Evolutionary conservation across 441 rosid species (phyloP), one percentile per base, ranked within the genome.

Genomic region (Jatropha podagrica): DNA sequence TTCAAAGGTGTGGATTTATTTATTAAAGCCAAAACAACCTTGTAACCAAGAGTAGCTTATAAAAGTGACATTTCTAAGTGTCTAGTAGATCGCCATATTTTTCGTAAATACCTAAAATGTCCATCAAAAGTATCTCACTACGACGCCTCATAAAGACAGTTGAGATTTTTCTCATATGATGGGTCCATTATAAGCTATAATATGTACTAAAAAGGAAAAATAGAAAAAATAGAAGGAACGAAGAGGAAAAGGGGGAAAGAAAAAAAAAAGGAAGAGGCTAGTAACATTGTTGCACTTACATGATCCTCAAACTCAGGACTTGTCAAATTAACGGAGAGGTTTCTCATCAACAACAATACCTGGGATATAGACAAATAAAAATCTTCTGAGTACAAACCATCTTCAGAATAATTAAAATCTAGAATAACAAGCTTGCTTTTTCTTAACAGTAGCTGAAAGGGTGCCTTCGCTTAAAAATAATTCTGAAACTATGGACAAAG

Each of bases 261-360:
- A 26, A 2, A 48, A 68, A 37, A 44, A 15, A 40, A n/a, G 37
- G 5, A 63, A 44, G 2, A 67, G 11, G 69, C 60, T 26, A 27
- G 66, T 23, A 12, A 56, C 4, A 58, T 61, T 59, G 41, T 63
- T 54, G 68, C 58, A 82, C 95, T 89, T 83, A 94, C 99, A 73
- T 87, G 89, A 77, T 96, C 89, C 85, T 95, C 93, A 76, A 89
- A 94, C 79, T 94, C 94, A 0, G 97, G 97, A 84, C 88, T 90
- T 27, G 87, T 78, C 80, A 94, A 84, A 85, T 96, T 96, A 80
- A 88, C 71, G 38, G 95, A 84, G 9, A 96, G 93, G 84, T 96
- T 94, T 83, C 90, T 90, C 99, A 96, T 92, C 84, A 96, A 86
- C 85, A 92, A 61, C 72, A 88, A 61, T 15, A 85, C 97, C 99